Conservation (phyloP, 2,329 filamentous ascomycete species). For the Raffaelea arxii region DNA sequence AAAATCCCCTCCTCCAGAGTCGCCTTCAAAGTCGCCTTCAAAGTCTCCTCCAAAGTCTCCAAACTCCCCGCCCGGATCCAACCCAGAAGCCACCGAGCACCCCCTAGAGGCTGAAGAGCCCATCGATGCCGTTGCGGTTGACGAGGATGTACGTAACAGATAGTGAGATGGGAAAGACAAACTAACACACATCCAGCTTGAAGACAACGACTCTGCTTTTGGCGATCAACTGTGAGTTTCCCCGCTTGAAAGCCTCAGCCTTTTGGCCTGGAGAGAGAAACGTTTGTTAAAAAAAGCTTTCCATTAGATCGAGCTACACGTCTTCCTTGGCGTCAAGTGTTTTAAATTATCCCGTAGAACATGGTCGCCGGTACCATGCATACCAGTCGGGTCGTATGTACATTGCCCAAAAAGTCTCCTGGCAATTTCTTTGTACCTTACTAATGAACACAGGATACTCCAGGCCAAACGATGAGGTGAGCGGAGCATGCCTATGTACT, state of each 20-base stretch:
- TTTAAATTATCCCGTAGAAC: constrained; percentile 20
- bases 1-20: too few species aligned
- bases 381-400: constrained; percentile 22
- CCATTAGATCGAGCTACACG: constrained; percentile 13
- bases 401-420: not conserved
- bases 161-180: not conserved
- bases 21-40: too few species aligned
- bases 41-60: too few species aligned
- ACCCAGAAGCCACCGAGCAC: not conserved
- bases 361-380: constrained; percentile 27
- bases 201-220: constrained; percentile 8
- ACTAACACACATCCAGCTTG: not conserved
- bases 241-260: not conserved
- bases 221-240: constrained; percentile 4
- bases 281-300: not conserved
- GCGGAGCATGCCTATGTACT: not conserved
- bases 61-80: not conserved
- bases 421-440: not conserved
- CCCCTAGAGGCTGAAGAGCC: not conserved
- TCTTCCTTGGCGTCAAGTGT: constrained; percentile 20
- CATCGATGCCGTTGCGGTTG: not conserved
- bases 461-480: constrained; percentile 27
- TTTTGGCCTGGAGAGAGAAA: not conserved
- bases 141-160: not conserved
- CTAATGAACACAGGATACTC: constrained; percentile 16